Percentiles rank a stretch among this genome's conserved stretches.
These are phyloP conservation scores for Rhizophora apiculata DNA, from an alignment of 345 rosid species.

Conservation along the genomic window DNA sequence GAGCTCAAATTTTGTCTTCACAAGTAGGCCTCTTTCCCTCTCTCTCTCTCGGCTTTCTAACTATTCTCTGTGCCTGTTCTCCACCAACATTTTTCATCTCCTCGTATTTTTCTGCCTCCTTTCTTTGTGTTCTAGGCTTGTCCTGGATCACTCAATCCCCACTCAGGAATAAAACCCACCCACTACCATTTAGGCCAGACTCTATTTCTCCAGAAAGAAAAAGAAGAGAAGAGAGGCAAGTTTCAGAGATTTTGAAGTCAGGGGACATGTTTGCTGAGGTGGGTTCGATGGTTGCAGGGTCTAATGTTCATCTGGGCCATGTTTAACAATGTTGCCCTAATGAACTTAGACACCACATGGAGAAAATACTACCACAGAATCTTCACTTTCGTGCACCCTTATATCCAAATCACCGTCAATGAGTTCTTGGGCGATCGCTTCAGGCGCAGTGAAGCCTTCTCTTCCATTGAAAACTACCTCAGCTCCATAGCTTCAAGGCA, in stretches of 20 bases:
- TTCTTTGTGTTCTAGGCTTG: too few species aligned
- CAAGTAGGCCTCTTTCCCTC: too few species aligned
- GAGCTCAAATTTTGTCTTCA: too few species aligned
- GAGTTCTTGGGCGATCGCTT: constrained; percentile 43
- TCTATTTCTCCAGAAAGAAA: too few species aligned
- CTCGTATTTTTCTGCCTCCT: too few species aligned
- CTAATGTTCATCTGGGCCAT: constrained; percentile 48
- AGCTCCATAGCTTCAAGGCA: constrained; percentile 36
- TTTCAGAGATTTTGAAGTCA: neutral
- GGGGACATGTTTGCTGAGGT: constrained; percentile 19
- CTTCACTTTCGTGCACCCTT: constrained; percentile 38
- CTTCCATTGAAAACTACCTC: constrained; percentile 52
- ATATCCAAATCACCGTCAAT: constrained; percentile 47
- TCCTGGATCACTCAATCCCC: too few species aligned
- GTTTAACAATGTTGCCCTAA: constrained; percentile 42
- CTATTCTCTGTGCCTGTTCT: too few species aligned
- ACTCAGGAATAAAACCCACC: too few species aligned
- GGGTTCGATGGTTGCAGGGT: constrained; percentile 40
- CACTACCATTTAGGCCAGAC: too few species aligned
- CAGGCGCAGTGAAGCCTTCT: constrained; percentile 45
- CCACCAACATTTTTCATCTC: too few species aligned
- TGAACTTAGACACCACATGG: constrained; percentile 32
- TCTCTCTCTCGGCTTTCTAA: too few species aligned
- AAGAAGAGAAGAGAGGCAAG: too few species aligned
- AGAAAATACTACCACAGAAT: constrained; percentile 32